Percentiles rank a stretch among this genome's conserved stretches.
Conservation (phyloP, 2,329 filamentous ascomycete genomes). For the Microthyrium microscopicum region DNA sequence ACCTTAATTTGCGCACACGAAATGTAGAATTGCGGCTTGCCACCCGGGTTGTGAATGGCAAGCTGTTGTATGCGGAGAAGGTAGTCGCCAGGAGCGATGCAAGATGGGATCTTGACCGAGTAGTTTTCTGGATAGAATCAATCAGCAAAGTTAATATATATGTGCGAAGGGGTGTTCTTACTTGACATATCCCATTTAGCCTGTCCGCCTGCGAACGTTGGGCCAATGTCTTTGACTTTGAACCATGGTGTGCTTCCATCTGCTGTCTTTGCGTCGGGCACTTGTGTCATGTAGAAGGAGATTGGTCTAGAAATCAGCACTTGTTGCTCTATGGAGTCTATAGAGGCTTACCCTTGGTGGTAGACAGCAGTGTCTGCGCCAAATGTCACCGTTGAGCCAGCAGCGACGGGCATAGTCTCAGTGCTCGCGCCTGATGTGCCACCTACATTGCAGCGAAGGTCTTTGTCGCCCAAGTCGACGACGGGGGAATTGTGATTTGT, state of each 20-base stretch:
- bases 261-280: constrained; percentile 15
- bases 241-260: constrained; percentile 23
- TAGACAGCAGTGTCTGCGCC: constrained; percentile 21
- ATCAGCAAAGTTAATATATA: constrained; percentile 9
- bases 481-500: constrained; percentile 23
- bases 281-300: constrained; percentile 19
- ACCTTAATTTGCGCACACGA: constrained; percentile 16
- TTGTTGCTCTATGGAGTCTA: constrained; percentile 3
- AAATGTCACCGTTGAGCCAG: constrained; percentile 19
- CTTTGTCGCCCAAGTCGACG: constrained; percentile 15
- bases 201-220: constrained; percentile 13
- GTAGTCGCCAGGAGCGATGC: constrained; percentile 12
- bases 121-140: constrained; percentile 14
- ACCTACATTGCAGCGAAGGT: constrained; percentile 22
- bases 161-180: constrained; percentile 10
- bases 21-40: constrained; percentile 13
- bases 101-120: constrained; percentile 14
- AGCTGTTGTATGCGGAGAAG: constrained; percentile 12
- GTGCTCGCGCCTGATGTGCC: constrained; percentile 15
- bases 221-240: constrained; percentile 19
- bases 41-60: constrained; percentile 13
- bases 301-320: constrained; percentile 2
- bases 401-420: constrained; percentile 18
- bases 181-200: constrained; percentile 4
- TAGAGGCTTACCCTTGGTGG: constrained; percentile 21